A percentile compares a stretch with the other conserved stretches of the same genome.
Evolutionary conservation across 108 stramenopile genomes (phyloP).

Genomic region (Aurantiochytrium sp.): DNA sequence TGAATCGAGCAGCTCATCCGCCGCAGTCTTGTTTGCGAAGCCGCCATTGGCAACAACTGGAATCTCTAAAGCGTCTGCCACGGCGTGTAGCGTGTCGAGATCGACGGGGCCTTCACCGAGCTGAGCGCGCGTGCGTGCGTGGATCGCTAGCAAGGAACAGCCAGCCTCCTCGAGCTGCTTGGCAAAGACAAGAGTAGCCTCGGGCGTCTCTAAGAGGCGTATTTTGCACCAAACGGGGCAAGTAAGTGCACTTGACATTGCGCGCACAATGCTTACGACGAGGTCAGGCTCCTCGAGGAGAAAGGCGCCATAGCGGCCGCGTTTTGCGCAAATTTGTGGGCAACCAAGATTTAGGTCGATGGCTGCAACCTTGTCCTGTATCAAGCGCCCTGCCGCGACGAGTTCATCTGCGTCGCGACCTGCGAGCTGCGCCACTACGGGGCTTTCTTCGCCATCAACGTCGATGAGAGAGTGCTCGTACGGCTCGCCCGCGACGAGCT

Average conservation of each 20-base stretch:
- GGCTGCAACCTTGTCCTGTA: neutral
- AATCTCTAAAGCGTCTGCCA: neutral
- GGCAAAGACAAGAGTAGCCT: neutral
- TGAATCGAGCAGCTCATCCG: neutral
- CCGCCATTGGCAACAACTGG: slow-evolving; percentile 7
- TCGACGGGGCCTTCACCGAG: neutral
- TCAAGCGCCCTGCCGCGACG: neutral
- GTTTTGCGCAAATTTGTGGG: neutral
- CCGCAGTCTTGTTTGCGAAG: neutral
- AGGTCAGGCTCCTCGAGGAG: neutral
- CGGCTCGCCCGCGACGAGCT: neutral
- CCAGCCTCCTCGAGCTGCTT: neutral
- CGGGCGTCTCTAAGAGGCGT: neutral
- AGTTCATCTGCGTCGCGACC: neutral
- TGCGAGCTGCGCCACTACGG: neutral
- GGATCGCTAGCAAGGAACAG: neutral
- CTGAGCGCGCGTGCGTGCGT: neutral
- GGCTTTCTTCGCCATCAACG: neutral
- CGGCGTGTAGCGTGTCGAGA: neutral
- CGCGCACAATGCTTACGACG: neutral
- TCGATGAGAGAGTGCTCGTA: neutral
- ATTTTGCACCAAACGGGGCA: neutral
- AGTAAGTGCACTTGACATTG: neutral
- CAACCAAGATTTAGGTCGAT: neutral
- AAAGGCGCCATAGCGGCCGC: neutral